Evolutionary conservation across 1,284 basidiomycete species (phyloP), one percentile per base, ranked within the genome.

Genomic region (Rhodotorula sp.): DNA sequence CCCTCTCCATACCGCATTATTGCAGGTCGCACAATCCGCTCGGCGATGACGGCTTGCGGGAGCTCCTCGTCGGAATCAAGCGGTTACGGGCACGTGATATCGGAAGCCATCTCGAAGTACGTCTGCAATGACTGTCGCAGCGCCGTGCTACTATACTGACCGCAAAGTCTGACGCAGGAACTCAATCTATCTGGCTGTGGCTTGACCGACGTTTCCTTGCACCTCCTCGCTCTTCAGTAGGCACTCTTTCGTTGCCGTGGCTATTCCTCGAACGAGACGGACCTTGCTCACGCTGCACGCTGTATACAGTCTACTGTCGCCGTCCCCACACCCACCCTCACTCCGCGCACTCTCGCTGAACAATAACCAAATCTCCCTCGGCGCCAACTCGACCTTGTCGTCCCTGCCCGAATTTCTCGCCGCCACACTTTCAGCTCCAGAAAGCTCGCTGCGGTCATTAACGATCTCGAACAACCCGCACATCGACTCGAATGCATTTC

Each of bases 151-250:
- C 26, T 7, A 7, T 14, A 7, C n/a, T 26, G 12, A 3, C 29
- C 34, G 6, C 39, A 23, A 5, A 10, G 1, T 15, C 29, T 2
- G n/a, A 8, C 5, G 34, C 56, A 75, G 69, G 70, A 74, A 56
- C 23, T 76, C 26, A 76, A 76, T 39, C 29, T 76, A 15, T 68
- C 72, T 0, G 64, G 62, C 12, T 72, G 70, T 34, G 16, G 46
- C 3, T 58, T 76, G 18, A 63, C 47, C 43, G 74, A 76, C 64
- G 70, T 72, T 15, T 71, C 72, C 10, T 47, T 76, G 20, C 70
- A 76, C 34, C 70, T 76, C 14, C 21, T 76, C 31, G 60, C 72
- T 3, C 70, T 76, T 1, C 74, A 75, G 73, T 69, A n/a, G 29
- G 72, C 56, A 43, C 10, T 43, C 12, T 43, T 43, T 43, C 39